Conservation (phyloP, 2,329 filamentous ascomycete genomes). For the Hypoxylon sp. region DNA sequence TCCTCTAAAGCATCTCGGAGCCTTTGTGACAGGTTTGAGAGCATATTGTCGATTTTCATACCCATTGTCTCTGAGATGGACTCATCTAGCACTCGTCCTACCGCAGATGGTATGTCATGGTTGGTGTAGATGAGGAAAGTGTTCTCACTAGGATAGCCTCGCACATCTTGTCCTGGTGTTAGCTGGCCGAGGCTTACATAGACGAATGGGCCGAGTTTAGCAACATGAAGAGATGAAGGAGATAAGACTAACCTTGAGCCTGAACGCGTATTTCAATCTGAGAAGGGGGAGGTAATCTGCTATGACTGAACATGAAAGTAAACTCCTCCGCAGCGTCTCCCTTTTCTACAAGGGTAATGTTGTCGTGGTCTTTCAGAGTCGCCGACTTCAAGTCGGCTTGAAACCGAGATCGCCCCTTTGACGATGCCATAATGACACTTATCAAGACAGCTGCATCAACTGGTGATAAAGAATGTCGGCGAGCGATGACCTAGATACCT, state of each 20-base stretch:
- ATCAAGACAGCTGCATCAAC: not conserved
- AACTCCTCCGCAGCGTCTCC: constrained; percentile 81
- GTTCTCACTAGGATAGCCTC: constrained; percentile 44
- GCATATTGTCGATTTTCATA: constrained; percentile 42
- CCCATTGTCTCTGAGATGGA: constrained; percentile 40
- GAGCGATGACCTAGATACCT: not conserved
- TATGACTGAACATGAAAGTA: constrained; percentile 66
- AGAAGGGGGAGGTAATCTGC: constrained; percentile 40
- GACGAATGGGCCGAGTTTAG: not conserved
- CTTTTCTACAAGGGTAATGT: constrained; percentile 65
- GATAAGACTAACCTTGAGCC: constrained; percentile 50
- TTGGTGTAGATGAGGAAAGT: constrained; percentile 47
- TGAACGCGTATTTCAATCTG: constrained; percentile 56
- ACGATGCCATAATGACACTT: constrained; percentile 40
- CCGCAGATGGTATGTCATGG: constrained; percentile 36
- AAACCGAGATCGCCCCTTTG: constrained; percentile 35
- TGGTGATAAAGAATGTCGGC: not conserved
- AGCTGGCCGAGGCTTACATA: not conserved
- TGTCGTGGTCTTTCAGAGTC: constrained; percentile 26
- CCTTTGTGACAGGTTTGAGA: constrained; percentile 49
- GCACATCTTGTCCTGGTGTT: constrained; percentile 33
- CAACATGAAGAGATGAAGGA: not conserved
- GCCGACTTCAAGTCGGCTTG: constrained; percentile 45
- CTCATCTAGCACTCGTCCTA: constrained; percentile 44
- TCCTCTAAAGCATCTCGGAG: constrained; percentile 47